Percentiles rank a stretch among this genome's conserved stretches.
Evolutionary conservation across 2,329 filamentous ascomycete species (phyloP).

Genomic region (Talaromyces sp.): DNA sequence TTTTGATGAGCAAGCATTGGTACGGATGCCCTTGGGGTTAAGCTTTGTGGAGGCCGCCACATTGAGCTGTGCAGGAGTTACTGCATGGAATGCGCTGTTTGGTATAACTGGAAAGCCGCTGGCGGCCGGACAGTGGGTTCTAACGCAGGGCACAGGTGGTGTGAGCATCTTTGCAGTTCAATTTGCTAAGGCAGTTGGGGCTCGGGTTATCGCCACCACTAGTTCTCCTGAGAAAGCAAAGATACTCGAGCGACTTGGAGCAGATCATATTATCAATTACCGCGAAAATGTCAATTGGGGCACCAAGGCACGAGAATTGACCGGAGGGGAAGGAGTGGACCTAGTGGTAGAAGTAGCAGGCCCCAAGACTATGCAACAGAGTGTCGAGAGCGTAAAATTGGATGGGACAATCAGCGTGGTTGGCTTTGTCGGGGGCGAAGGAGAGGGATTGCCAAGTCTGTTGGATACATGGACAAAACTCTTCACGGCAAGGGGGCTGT

Average conservation of each 20-base stretch:
- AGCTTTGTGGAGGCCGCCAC: constrained; percentile 47
- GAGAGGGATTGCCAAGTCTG: neutral
- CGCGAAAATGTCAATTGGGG: constrained; percentile 39
- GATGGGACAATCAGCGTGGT: constrained; percentile 42
- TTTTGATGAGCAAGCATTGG: constrained; percentile 50
- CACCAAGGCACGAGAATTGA: constrained; percentile 37
- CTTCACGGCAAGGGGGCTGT: constrained; percentile 36
- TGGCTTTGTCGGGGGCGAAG: constrained; percentile 24
- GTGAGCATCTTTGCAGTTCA: constrained; percentile 51
- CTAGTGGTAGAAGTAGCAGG: constrained; percentile 42
- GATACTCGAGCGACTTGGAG: constrained; percentile 48
- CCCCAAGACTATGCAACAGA: constrained; percentile 40
- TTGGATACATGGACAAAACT: constrained; percentile 23
- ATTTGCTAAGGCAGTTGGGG: constrained; percentile 49
- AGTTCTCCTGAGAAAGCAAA: constrained; percentile 51
- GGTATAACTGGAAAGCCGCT: constrained; percentile 42
- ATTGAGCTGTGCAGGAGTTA: constrained; percentile 46
- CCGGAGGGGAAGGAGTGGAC: constrained; percentile 40
- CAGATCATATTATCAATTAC: constrained; percentile 46
- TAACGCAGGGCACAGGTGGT: constrained; percentile 55
- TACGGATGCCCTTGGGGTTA: constrained; percentile 46
- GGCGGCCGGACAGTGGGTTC: constrained; percentile 43
- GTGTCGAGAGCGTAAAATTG: constrained; percentile 33
- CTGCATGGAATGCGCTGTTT: constrained; percentile 54
- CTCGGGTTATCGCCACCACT: constrained; percentile 57